Percentiles rank a stretch among this genome's conserved stretches.
Evolutionary conservation across 164 flowering plant species (phyloP).

Genomic region (Litsea cubeba): DNA sequence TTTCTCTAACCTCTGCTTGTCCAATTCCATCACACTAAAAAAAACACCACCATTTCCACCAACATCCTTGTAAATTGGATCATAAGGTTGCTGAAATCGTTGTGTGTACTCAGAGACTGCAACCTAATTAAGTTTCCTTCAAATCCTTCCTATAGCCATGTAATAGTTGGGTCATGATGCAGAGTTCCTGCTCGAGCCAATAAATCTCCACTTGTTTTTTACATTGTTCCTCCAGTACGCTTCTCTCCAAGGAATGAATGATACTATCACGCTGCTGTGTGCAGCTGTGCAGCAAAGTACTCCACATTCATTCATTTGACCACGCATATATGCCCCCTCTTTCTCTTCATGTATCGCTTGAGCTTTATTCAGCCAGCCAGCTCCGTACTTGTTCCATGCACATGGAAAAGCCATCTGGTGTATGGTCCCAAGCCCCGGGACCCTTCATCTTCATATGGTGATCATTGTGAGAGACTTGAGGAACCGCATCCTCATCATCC

Average conservation of each 20-base stretch:
- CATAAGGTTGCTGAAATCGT: slow-evolving; percentile 39
- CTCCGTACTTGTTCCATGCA: slow-evolving; percentile 46
- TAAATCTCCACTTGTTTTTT: slow-evolving; percentile 41
- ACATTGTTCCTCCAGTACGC: slow-evolving; percentile 39
- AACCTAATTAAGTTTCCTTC: slow-evolving; percentile 43
- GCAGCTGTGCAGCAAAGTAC: slow-evolving; percentile 35
- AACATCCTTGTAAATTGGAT: slow-evolving; percentile 73
- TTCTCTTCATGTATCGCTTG: slow-evolving; percentile 40
- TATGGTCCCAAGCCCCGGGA: slow-evolving; percentile 36
- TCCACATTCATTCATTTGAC: slow-evolving; percentile 39
- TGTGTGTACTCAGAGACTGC: slow-evolving; percentile 63
- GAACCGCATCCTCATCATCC: slow-evolving; percentile 35
- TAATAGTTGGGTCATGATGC: slow-evolving; percentile 47
- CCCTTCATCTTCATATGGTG: slow-evolving; percentile 52
- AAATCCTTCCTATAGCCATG: slow-evolving; percentile 71
- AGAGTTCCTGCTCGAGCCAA: slow-evolving; percentile 58
- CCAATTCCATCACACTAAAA: slow-evolving; percentile 48
- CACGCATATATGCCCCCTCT: slow-evolving; percentile 33
- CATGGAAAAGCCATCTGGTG: slow-evolving; percentile 29
- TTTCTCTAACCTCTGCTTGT: slow-evolving; percentile 40
- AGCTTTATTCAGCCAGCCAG: slow-evolving; percentile 38
- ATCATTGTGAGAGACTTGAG: slow-evolving; percentile 27
- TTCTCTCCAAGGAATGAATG: slow-evolving; percentile 39
- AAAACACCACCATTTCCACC: slow-evolving; percentile 60
- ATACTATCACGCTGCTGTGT: slow-evolving; percentile 40